Conservation (phyloP, 2,329 filamentous ascomycete genomes). For the Septoria linicola region DNA sequence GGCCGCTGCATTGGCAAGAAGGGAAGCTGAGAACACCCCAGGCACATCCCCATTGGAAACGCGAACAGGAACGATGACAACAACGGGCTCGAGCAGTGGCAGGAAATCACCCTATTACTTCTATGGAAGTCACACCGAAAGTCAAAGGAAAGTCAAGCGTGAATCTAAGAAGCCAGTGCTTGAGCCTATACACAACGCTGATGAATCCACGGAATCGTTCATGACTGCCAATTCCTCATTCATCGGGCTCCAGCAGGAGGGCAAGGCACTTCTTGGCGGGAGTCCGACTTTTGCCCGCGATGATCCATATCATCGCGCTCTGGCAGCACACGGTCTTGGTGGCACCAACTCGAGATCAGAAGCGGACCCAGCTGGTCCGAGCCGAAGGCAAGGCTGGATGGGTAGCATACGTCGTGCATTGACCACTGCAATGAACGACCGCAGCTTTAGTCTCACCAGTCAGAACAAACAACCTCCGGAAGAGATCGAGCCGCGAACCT, state of each 20-base stretch:
- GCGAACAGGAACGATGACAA: slow-evolving; percentile 31
- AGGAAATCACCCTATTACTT: slow-evolving; percentile 36
- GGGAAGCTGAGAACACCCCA: slow-evolving; percentile 12
- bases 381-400: slow-evolving; percentile 32
- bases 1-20: slow-evolving; percentile 30
- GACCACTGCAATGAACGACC: slow-evolving; percentile 34
- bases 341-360: slow-evolving; percentile 2
- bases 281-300: slow-evolving; percentile 37
- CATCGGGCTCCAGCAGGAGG: slow-evolving; percentile 52
- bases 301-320: slow-evolving; percentile 35
- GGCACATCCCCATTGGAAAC: slow-evolving; percentile 23
- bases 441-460: slow-evolving; percentile 34
- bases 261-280: slow-evolving; percentile 52
- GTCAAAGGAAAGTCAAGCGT: slow-evolving; percentile 4
- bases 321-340: slow-evolving; percentile 26
- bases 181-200: slow-evolving; percentile 17
- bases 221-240: slow-evolving; percentile 53
- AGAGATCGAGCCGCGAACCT: slow-evolving; percentile 20
- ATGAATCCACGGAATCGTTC: slow-evolving; percentile 47
- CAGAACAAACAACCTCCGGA: slow-evolving; percentile 14
- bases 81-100: slow-evolving; percentile 36
- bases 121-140: slow-evolving; percentile 18
- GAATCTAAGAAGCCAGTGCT: slow-evolving; percentile 6
- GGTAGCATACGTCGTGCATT: slow-evolving; percentile 37
- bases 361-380: slow-evolving; percentile 14